Conservation (phyloP, 2,329 filamentous ascomycete species). For the Epicoccum sorghinum region DNA sequence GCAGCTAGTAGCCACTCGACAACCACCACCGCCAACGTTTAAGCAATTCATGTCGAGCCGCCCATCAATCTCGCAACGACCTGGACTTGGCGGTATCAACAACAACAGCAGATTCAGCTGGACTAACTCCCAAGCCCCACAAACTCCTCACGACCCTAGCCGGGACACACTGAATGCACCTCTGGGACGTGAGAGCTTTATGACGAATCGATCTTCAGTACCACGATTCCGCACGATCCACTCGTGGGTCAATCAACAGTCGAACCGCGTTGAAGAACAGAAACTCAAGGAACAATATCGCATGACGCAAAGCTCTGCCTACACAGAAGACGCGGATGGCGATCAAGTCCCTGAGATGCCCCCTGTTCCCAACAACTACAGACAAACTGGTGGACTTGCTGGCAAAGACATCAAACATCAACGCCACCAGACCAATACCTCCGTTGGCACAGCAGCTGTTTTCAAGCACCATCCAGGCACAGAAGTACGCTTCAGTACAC, state of each 20-base stretch:
- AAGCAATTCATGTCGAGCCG: slow-evolving; percentile 48
- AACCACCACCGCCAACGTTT: slow-evolving; percentile 46
- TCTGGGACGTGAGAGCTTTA: slow-evolving; percentile 42
- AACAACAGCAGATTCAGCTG: slow-evolving; percentile 47
- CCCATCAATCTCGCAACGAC: slow-evolving; percentile 38
- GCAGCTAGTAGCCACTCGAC: slow-evolving; percentile 24
- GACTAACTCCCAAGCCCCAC: slow-evolving; percentile 49
- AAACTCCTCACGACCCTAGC: slow-evolving; percentile 44
- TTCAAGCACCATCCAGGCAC: slow-evolving; percentile 49
- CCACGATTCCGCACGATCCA: slow-evolving; percentile 50
- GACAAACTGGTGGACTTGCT: slow-evolving; percentile 28
- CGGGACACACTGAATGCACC: slow-evolving; percentile 35
- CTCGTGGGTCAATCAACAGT: slow-evolving; percentile 50
- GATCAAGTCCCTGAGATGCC: slow-evolving; percentile 41
- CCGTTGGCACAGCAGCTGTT: slow-evolving; percentile 47
- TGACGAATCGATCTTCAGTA: slow-evolving; percentile 45
- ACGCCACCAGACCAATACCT: slow-evolving; percentile 40
- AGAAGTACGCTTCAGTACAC: slow-evolving; percentile 47
- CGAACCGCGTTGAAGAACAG: slow-evolving; percentile 45
- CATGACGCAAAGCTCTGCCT: slow-evolving; percentile 38
- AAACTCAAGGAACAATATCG: slow-evolving; percentile 44
- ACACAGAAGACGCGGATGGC: slow-evolving; percentile 27
- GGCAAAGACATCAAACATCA: slow-evolving; percentile 43
- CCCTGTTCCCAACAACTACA: slow-evolving; percentile 30
- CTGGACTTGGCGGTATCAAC: slow-evolving; percentile 35